A percentile compares a stretch with the other conserved stretches of the same genome.
Conservation (phyloP, 805 yeast species). For the Kuraishia hungarica region DNA sequence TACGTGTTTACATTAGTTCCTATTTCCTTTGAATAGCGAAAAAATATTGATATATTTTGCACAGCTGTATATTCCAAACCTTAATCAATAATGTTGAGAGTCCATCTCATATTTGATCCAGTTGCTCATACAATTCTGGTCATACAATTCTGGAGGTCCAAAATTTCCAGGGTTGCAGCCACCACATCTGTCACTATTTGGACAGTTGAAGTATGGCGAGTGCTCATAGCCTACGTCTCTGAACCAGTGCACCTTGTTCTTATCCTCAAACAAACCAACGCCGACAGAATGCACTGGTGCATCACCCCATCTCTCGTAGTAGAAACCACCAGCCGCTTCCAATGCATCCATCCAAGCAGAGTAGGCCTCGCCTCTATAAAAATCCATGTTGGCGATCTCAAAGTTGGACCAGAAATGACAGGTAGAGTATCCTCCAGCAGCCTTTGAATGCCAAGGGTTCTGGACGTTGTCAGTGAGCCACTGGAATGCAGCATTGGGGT, state of each 20-base stretch:
- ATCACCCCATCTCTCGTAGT: slow-evolving; percentile 63
- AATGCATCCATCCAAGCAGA: slow-evolving; percentile 55
- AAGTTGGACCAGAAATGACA: slow-evolving; percentile 90
- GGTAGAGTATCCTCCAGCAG: slow-evolving; percentile 53
- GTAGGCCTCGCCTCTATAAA: slow-evolving; percentile 69
- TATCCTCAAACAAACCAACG: slow-evolving; percentile 37
- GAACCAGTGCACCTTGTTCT: slow-evolving; percentile 40
- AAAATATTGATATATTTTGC: too few species aligned
- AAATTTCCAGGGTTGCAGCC: slow-evolving; percentile 13
- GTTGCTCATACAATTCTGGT: slow-evolving; percentile 62
- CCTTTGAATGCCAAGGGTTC: slow-evolving; percentile 36
- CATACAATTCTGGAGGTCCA: slow-evolving; percentile 26
- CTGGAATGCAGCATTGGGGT: slow-evolving; percentile 54
- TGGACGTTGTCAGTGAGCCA: slow-evolving; percentile 69
- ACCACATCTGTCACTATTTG: slow-evolving; percentile 22
- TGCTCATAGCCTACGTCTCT: slow-evolving; percentile 44
- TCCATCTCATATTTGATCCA: slow-evolving; percentile 43
- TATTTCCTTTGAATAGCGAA: neutral
- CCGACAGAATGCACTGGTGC: slow-evolving; percentile 48
- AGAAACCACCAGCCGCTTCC: slow-evolving; percentile 72
- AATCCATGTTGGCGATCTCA: slow-evolving; percentile 68
- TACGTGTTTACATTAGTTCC: too few species aligned
- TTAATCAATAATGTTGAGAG: neutral
- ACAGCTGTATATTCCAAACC: too few species aligned
- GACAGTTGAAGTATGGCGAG: slow-evolving; percentile 39